Evolutionary conservation across 768 basidiomycete species (phyloP), one percentile per base, ranked within the genome.

Genomic region (Amanita muscaria): DNA sequence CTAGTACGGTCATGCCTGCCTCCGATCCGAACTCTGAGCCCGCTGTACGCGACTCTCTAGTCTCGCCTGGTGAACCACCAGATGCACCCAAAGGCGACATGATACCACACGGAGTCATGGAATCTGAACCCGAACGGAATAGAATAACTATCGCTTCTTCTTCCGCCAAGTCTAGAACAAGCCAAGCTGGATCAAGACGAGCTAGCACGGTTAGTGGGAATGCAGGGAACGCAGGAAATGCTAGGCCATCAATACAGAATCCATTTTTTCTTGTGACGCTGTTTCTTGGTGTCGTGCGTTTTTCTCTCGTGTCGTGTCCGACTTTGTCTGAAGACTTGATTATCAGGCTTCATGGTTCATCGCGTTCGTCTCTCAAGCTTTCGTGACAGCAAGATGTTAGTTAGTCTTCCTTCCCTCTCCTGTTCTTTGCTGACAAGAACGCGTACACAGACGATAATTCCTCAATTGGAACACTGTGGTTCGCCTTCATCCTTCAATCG

Each of bases 401-500:
- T 42, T 11, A n/a, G 5, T 16, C 24, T 3, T 5, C 5, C 24
- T 9, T 7, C 10, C 40, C 32, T 21, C n/a, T 23, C 23, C 15
- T 44, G 29, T 12, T 33, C 30, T 22, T 33, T 25, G 25, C 29
- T 11, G 16, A 36, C 18, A 27, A 16, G 27, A 25, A 15, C n/a
- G n/a, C 38, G 42, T 43, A 5, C 8, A 45, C 27, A 74, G 65
- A 63, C 46, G 50, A 57, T 53, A 73, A 74, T 32, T 62, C 56
- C 15, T 60, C 68, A 21, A 77, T 83, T 39, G 76, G 80, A 16
- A 64, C 72, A 0, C 66, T 79, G 2, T 88, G 86, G 87, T 87
- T 86, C 60, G 76, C 71, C 42, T 74, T 84, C 49, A 64, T 80
- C 56, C 64, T 79, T 21, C 70, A 80, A 51, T 55, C 68, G 16